Conservation (phyloP, 495 filamentous ascomycete species). For the Daldinia bambusicola region DNA sequence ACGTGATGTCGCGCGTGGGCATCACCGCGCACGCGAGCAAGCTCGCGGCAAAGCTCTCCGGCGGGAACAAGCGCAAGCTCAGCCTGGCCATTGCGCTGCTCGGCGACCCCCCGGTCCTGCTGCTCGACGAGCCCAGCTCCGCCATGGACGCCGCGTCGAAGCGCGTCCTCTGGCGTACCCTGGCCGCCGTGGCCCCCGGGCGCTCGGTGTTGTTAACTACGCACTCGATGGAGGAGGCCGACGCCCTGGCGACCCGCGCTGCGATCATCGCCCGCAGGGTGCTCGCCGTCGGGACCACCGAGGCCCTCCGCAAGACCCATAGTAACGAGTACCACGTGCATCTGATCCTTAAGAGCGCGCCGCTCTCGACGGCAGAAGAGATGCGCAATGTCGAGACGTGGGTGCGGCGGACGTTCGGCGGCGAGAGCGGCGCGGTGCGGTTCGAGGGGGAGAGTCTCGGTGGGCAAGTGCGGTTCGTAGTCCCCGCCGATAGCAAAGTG, state of each 20-base stretch:
- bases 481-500: constrained; percentile 57
- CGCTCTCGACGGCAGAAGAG: constrained; percentile 66
- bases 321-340: constrained; percentile 68
- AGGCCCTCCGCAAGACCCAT: constrained; percentile 62
- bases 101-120: constrained; percentile 71
- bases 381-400: constrained; percentile 68
- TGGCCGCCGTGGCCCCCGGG: constrained; percentile 60
- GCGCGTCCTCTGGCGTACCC: constrained; percentile 69
- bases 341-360: constrained; percentile 71
- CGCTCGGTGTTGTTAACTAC: constrained; percentile 68
- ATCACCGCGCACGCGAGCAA: constrained; percentile 60
- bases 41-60: constrained; percentile 67
- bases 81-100: constrained; percentile 72
- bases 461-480: constrained; percentile 75
- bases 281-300: constrained; percentile 68
- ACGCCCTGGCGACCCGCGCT: constrained; percentile 68
- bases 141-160: constrained; percentile 74
- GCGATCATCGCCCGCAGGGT: constrained; percentile 69
- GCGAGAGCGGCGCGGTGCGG: constrained; percentile 60
- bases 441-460: constrained; percentile 73
- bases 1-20: constrained; percentile 62
- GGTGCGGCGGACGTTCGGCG: constrained; percentile 63
- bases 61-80: constrained; percentile 75
- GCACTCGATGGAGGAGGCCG: constrained; percentile 76
- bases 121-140: constrained; percentile 70